These are phyloP conservation scores for Hydrangea macrophylla DNA, from an alignment of 148 eudicot genomes.

Conservation along the genomic window DNA sequence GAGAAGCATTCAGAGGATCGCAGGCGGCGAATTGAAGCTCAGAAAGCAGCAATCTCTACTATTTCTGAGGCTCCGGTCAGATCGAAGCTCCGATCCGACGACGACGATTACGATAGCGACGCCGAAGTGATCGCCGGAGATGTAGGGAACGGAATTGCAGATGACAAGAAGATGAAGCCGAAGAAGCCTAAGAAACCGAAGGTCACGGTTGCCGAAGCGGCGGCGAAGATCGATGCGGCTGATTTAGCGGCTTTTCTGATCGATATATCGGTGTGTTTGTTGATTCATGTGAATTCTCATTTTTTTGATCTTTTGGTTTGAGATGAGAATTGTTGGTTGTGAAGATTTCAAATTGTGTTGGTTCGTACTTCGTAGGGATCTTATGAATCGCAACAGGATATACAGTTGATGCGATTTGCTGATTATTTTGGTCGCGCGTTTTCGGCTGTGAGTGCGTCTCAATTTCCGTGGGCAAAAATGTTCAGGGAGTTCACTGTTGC, in stretches of 20 bases:
- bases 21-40: constrained; percentile 49
- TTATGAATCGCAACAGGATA: constrained; percentile 58
- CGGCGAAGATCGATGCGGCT: constrained; percentile 54
- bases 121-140: constrained; percentile 27
- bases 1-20: constrained; percentile 69
- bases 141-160: constrained; percentile 28
- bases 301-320: neutral
- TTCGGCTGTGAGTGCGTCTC: constrained; percentile 55
- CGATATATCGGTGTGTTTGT: constrained; percentile 46
- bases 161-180: constrained; percentile 42
- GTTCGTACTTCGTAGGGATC: constrained; percentile 32
- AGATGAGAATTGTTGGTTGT: neutral
- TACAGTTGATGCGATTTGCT: constrained; percentile 81
- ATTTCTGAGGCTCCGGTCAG: constrained; percentile 20
- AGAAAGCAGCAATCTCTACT: constrained; percentile 26
- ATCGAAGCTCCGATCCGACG: constrained; percentile 45
- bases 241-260: constrained; percentile 52
- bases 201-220: constrained; percentile 65
- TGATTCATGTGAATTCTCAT: neutral
- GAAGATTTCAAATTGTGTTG: constrained; percentile 3
- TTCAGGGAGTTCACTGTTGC: constrained; percentile 58
- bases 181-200: constrained; percentile 73
- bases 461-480: constrained; percentile 74
- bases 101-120: constrained; percentile 37
- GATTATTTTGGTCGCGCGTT: constrained; percentile 79